Evolutionary conservation across 371 early-diverging fungal species (phyloP).

Genomic region (Fennellomyces sp.): DNA sequence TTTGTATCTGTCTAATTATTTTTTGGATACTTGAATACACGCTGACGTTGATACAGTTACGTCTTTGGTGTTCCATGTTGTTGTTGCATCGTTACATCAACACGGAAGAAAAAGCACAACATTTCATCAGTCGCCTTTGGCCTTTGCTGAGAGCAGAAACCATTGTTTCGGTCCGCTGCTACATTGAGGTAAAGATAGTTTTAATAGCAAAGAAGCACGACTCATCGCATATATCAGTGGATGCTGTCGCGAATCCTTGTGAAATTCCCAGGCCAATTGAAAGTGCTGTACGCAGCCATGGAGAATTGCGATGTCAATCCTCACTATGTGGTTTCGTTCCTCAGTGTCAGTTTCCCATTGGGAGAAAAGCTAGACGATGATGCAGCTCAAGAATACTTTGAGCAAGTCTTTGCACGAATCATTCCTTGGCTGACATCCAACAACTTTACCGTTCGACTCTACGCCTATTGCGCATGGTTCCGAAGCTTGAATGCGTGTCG

Average conservation of each 20-base stretch:
- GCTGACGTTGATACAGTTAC: slow-evolving; percentile 24
- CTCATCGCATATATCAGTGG: slow-evolving; percentile 24
- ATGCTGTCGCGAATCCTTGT: slow-evolving; percentile 26
- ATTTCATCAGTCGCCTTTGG: slow-evolving; percentile 29
- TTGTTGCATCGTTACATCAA: slow-evolving; percentile 46
- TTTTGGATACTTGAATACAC: background rate
- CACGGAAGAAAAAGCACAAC: slow-evolving; percentile 25
- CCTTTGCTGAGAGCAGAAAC: slow-evolving; percentile 45
- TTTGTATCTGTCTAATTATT: slow-evolving; percentile 6
- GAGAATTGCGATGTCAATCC: slow-evolving; percentile 41
- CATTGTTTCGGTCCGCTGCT: slow-evolving; percentile 50
- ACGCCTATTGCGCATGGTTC: slow-evolving; percentile 38
- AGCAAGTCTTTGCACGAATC: slow-evolving; percentile 34
- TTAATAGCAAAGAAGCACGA: too few species aligned
- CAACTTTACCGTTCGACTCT: slow-evolving; percentile 45
- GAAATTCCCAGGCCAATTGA: slow-evolving; percentile 32
- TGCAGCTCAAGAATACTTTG: slow-evolving; percentile 18
- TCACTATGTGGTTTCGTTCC: slow-evolving; percentile 46
- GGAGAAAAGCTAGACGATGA: slow-evolving; percentile 30
- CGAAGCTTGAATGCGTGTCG: slow-evolving; percentile 34
- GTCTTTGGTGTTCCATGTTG: slow-evolving; percentile 54
- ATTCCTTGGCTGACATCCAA: slow-evolving; percentile 48
- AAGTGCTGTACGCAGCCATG: slow-evolving; percentile 22
- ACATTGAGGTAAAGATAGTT: slow-evolving; percentile 47
- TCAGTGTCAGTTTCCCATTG: slow-evolving; percentile 43